Base-by-base conservation (phyloP, 352 stramenopile species). In the Albugo candida region DNA sequence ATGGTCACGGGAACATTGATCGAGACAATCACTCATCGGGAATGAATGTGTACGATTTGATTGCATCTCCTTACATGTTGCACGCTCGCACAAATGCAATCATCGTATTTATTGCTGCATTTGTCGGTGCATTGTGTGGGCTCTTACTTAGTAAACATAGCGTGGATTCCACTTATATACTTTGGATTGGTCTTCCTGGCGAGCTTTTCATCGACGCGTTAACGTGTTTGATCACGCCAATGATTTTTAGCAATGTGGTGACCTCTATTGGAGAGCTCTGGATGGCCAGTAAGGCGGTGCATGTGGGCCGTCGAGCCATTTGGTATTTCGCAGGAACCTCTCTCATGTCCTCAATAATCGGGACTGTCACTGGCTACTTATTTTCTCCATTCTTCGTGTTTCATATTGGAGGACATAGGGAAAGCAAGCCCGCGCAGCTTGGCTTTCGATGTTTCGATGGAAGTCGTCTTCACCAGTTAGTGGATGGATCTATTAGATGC, bases 191-290 rank as follows among this genome's bases (percentile, higher is more conserved):
- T 38, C 55, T 58, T 13, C 55, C 56, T 10, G 65, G 65, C 39
- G 49, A 48, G 1, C 64, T 77, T 40, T 77, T 77, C 52, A 60
- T 77, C 37, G 61, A 61, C 43, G 65, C 64, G 4, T 45, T 77
- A 39, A 60, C 65, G 40, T 77, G 65, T 6, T 45, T 74, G 40
- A 61, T 77, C 39, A 54, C 57, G 4, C 61, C 62, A 2, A 20
- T 74, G 19, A 61, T 77, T 20, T 74, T 77, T 47, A 64, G 53
- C 16, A 65, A 57, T 2, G 48, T 76, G 20, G 55, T 69, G 19
- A 60, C 67, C 40, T 63, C 53, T 20, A 64, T 74, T 49, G 56
- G 56, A 12, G 65, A 73, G 37, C 59, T 77, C 47, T 51, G 61
- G 19, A 17, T 60, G 31, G 56, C 64, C 11, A 53, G 60, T 45